Evolutionary conservation across 768 basidiomycete genomes (phyloP).

Genomic region (Favolaschia claudopus): DNA sequence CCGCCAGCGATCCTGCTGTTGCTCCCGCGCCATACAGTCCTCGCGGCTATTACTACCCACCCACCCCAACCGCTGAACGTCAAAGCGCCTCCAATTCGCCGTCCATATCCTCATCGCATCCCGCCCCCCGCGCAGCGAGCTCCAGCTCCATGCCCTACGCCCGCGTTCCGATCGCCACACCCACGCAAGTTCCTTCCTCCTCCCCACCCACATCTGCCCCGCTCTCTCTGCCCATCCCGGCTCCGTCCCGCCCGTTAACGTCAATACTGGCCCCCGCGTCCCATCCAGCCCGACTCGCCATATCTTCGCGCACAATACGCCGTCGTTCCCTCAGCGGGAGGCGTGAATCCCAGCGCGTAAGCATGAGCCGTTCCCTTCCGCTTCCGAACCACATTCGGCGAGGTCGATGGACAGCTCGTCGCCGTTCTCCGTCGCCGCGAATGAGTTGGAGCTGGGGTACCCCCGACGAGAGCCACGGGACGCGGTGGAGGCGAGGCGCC

Average conservation of each 20-base stretch:
- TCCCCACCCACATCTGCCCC: background rate
- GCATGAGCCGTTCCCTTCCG: no score
- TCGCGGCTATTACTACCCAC: constrained; percentile 10
- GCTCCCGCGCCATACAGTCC: constrained; percentile 12
- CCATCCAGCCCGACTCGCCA: constrained; percentile 3
- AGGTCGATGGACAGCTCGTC: no score
- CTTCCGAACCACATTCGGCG: no score
- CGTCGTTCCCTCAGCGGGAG: background rate
- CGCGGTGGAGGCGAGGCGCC: no score
- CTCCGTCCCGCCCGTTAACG: constrained; percentile 18
- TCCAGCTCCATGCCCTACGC: constrained; percentile 3
- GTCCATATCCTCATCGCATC: background rate
- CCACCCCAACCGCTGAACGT: background rate
- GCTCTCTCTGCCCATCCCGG: constrained; percentile 8
- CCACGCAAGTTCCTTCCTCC: background rate
- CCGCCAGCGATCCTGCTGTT: background rate
- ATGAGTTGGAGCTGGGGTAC: no score
- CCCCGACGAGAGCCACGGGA: no score
- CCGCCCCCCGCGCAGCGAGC: background rate
- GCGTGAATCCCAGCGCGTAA: no score
- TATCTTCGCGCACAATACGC: background rate
- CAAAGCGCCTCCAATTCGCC: background rate
- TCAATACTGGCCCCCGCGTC: constrained; percentile 16
- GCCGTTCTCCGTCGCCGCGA: no score
- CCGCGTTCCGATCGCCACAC: background rate